Conservation (phyloP, 176 grass and related monocot genomes). For the Ensete glaucum region DNA sequence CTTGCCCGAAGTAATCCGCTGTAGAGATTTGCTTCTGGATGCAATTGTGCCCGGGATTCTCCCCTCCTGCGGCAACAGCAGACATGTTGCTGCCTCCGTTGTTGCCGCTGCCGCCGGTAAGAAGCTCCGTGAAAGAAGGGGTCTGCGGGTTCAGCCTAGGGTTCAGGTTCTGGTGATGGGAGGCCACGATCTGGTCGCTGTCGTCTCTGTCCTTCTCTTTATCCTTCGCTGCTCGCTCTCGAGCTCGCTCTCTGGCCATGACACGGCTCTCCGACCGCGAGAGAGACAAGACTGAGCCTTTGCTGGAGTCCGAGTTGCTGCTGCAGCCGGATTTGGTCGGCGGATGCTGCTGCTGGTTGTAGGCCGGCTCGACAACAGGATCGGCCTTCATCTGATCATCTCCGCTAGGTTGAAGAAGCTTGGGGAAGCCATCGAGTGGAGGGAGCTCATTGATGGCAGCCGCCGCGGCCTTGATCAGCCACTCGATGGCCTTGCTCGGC, state of each 20-base stretch:
- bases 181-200: slow-evolving; percentile 23
- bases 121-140: slow-evolving; percentile 71
- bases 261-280: slow-evolving; percentile 63
- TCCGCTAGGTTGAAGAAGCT: neutral
- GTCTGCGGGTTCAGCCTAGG: slow-evolving; percentile 7
- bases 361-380: neutral
- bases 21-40: slow-evolving; percentile 21
- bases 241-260: slow-evolving; percentile 50
- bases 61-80: neutral
- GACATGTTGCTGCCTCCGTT: slow-evolving; percentile 11
- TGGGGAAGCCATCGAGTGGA: neutral
- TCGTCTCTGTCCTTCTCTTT: slow-evolving; percentile 33
- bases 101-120: slow-evolving; percentile 33
- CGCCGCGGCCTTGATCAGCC: slow-evolving; percentile 5
- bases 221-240: slow-evolving; percentile 43
- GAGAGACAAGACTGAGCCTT: slow-evolving; percentile 65
- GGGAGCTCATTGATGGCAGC: slow-evolving; percentile 15
- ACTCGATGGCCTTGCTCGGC: slow-evolving; percentile 20
- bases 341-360: slow-evolving; percentile 27
- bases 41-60: slow-evolving; percentile 1
- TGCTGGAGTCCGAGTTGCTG: slow-evolving; percentile 79
- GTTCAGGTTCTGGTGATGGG: slow-evolving; percentile 22
- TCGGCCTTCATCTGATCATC: neutral
- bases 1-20: slow-evolving; percentile 29
- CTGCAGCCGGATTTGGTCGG: slow-evolving; percentile 49